A percentile compares a stretch with the other conserved stretches of the same genome.
Evolutionary conservation across 768 basidiomycete species (phyloP).

Genomic region (Leccinellum luteum): DNA sequence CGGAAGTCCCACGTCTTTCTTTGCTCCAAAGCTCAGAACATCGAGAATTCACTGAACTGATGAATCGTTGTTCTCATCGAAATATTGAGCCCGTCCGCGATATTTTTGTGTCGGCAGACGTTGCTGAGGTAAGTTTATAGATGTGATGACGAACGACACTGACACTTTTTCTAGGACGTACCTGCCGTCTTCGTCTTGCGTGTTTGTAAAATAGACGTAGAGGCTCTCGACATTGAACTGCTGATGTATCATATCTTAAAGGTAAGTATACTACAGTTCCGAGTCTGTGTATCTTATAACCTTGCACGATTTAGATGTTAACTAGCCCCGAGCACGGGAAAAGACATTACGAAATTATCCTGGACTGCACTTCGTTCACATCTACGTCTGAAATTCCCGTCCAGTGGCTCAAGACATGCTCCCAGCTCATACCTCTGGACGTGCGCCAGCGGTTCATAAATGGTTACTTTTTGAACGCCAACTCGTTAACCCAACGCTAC

Average conservation of each 20-base stretch:
- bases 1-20: slow-evolving; percentile 66
- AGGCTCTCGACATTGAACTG: slow-evolving; percentile 74
- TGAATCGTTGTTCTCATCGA: slow-evolving; percentile 60
- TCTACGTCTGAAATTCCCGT: slow-evolving; percentile 75
- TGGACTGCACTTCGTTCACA: slow-evolving; percentile 81
- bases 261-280: slow-evolving; percentile 36
- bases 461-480: slow-evolving; percentile 72
- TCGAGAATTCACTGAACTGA: slow-evolving; percentile 63
- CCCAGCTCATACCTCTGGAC: slow-evolving; percentile 71
- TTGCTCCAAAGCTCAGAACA: slow-evolving; percentile 47
- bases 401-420: slow-evolving; percentile 77
- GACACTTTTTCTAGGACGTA: slow-evolving; percentile 33
- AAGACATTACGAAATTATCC: slow-evolving; percentile 63
- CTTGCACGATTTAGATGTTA: slow-evolving; percentile 43
- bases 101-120: slow-evolving; percentile 59
- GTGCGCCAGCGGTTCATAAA: slow-evolving; percentile 58
- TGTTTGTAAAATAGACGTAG: slow-evolving; percentile 71
- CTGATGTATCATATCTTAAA: slow-evolving; percentile 77
- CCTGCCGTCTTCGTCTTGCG: slow-evolving; percentile 58
- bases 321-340: slow-evolving; percentile 45
- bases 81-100: slow-evolving; percentile 60
- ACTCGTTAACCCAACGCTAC: slow-evolving; percentile 67
- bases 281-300: not conserved
- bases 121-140: slow-evolving; percentile 39
- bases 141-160: not conserved